Conservation (phyloP, 2,329 filamentous ascomycete species). For the Sarocladium kiliense region DNA sequence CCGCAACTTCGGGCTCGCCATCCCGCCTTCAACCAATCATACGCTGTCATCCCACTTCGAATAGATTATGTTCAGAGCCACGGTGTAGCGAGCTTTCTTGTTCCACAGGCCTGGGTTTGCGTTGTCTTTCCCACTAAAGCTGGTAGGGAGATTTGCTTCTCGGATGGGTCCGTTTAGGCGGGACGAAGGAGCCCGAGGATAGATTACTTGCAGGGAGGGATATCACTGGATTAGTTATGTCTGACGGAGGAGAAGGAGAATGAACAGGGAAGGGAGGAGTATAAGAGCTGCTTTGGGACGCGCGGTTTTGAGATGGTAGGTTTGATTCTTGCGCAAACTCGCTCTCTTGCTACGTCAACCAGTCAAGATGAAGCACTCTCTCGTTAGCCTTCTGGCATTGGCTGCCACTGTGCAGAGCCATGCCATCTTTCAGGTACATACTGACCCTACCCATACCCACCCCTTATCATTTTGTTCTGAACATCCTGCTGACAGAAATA, state of each 20-base stretch:
- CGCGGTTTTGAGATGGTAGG: not conserved
- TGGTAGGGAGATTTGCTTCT: too few relatives aligned
- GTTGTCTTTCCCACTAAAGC: too few relatives aligned
- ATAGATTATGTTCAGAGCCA: not conserved
- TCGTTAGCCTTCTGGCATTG: not conserved
- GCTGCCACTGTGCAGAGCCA: not conserved
- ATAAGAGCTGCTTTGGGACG: not conserved
- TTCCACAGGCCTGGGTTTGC: too few relatives aligned
- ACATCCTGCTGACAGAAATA: not conserved
- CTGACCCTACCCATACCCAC: not conserved
- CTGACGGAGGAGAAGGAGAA: not conserved
- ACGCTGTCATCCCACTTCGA: not conserved
- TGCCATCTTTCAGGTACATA: slow-evolving; percentile 6
- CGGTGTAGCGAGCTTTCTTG: too few relatives aligned
- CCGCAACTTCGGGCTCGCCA: not conserved
- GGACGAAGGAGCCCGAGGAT: not conserved
- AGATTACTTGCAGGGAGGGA: not conserved
- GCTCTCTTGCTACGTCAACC: not conserved
- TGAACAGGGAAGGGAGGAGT: not conserved
- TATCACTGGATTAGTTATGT: not conserved
- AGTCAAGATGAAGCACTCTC: slow-evolving; percentile 3
- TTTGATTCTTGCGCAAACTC: slow-evolving; percentile 1
- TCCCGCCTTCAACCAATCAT: not conserved
- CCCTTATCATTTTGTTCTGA: not conserved
- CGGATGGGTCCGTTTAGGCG: not conserved